Evolutionary conservation across 2,329 filamentous ascomycete genomes (phyloP).

Genomic region (Ceratocystis cubensis): DNA sequence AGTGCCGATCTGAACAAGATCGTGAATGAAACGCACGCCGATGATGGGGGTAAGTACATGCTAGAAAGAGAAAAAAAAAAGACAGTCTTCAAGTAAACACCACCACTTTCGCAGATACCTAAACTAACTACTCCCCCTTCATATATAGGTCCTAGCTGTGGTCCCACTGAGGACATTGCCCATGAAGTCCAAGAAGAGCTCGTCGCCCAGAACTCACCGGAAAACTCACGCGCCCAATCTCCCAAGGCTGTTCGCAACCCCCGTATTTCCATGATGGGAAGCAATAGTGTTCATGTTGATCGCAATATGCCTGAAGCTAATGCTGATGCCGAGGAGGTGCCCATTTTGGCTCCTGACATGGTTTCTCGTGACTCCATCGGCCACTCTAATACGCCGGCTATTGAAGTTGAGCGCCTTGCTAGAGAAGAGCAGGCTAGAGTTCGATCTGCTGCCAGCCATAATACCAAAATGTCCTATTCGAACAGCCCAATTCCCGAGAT

Average conservation of each 20-base stretch:
- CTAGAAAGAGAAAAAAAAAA: not conserved
- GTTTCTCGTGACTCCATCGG: slow-evolving; percentile 52
- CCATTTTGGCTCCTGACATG: slow-evolving; percentile 83
- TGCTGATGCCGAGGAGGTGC: slow-evolving; percentile 44
- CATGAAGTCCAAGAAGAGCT: slow-evolving; percentile 82
- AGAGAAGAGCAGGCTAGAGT: slow-evolving; percentile 49
- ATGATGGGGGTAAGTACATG: slow-evolving; percentile 17
- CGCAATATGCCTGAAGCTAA: slow-evolving; percentile 30
- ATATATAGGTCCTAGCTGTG: slow-evolving; percentile 28
- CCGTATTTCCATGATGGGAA: slow-evolving; percentile 32
- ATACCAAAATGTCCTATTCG: slow-evolving; percentile 33
- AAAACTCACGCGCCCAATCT: slow-evolving; percentile 31
- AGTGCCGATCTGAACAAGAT: slow-evolving; percentile 84
- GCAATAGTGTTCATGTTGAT: slow-evolving; percentile 64
- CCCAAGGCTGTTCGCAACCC: slow-evolving; percentile 20
- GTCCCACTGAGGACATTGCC: slow-evolving; percentile 81
- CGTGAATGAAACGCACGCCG: slow-evolving; percentile 51
- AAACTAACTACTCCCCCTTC: slow-evolving; percentile 20
- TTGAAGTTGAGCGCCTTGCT: slow-evolving; percentile 50
- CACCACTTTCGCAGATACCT: not conserved
- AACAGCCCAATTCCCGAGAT: slow-evolving; percentile 63
- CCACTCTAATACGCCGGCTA: slow-evolving; percentile 69
- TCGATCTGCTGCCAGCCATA: slow-evolving; percentile 46
- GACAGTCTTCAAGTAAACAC: not conserved
- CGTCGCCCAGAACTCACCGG: slow-evolving; percentile 59